phyloP scores from a whole-genome alignment of 1,284 basidiomycete species.

The Austroboletus novae-zelandiae region DNA sequence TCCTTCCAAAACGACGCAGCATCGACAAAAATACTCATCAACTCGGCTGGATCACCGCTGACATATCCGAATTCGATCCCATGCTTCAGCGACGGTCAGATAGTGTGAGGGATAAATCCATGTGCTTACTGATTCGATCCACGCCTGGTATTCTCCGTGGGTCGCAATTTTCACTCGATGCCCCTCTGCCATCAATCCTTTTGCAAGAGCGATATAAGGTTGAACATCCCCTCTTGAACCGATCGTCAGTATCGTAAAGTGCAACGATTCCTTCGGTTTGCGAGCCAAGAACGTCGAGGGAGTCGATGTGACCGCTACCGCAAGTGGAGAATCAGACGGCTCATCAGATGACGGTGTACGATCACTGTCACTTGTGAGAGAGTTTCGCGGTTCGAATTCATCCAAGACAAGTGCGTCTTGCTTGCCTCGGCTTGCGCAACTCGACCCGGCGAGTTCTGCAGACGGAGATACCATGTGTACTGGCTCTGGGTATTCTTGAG shows the following conservation, averaged over 20 bases:
- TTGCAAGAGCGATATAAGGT: constrained; percentile 92
- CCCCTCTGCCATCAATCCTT: constrained; percentile 88
- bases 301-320: constrained; percentile 93
- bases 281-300: constrained; percentile 93
- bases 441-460: constrained; percentile 26
- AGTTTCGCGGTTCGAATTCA: constrained; percentile 58
- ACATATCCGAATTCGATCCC: constrained; percentile 93
- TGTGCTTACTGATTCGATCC: constrained; percentile 86
- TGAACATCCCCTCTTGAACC: constrained; percentile 94
- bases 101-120: neutral
- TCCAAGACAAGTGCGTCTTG: constrained; percentile 71
- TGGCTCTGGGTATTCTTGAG: constrained; percentile 23
- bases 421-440: constrained; percentile 50
- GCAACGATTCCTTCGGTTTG: constrained; percentile 80
- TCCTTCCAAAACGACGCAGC: constrained; percentile 94
- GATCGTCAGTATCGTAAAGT: constrained; percentile 92
- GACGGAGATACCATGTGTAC: constrained; percentile 1
- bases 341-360: constrained; percentile 46
- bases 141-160: constrained; percentile 91
- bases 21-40: constrained; percentile 93
- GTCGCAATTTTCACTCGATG: constrained; percentile 86
- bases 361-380: constrained; percentile 39
- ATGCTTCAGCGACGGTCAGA: constrained; percentile 49
- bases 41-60: constrained; percentile 94
- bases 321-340: constrained; percentile 67